Base-by-base conservation (phyloP, 495 filamentous ascomycete genomes). In the Neurospora intermedia region DNA sequence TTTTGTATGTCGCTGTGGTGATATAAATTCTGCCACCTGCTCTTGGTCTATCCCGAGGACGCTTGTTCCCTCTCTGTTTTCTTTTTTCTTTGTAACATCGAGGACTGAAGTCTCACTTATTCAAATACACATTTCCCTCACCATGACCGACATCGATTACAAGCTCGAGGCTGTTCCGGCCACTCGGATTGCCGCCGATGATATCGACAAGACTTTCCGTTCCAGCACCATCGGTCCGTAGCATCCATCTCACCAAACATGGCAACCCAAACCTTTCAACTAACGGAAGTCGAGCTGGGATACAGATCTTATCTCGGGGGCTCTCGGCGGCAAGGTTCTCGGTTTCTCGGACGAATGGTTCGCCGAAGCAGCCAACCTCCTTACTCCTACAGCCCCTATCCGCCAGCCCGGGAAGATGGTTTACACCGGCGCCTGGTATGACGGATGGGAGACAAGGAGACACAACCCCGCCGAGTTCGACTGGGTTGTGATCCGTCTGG, bases 391-490 rank as follows among this genome's bases (percentile, higher is more conserved):
- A 0, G 83, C 91, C 4, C 92, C 94, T 6, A 88, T 97, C 77
- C 87, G 89, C 74, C 89, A 91, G 75, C 90, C 91, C 0, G 94
- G 93, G 72, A 89, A 94, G 81, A 96, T 94, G 85, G 89, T 94
- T 69, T 89, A 91, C 78, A 88, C 93, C 11, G 94, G 94, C 74
- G 92, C 93, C 31, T 98, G 94, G 94, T 97, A 94, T 80, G 94
- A 98, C 79, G 94, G 94, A 35, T 97, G 94, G 94, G 94, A 98
- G 81, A 97, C 94, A 3, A 87, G 94, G 18, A 85, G 94, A 69
- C 94, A 97, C 84, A 98, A 98, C 80, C 82, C 86, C 0, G 85
- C 88, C 38, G 87, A 89, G 4, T 93, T 91, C 75, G 94, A 98
- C 82, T 97, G 91, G 90, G 93, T 94, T 2, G 88, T 94, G 43